Evolutionary conservation across 1,284 basidiomycete species (phyloP).

Genomic region (Farysia itapuensis): DNA sequence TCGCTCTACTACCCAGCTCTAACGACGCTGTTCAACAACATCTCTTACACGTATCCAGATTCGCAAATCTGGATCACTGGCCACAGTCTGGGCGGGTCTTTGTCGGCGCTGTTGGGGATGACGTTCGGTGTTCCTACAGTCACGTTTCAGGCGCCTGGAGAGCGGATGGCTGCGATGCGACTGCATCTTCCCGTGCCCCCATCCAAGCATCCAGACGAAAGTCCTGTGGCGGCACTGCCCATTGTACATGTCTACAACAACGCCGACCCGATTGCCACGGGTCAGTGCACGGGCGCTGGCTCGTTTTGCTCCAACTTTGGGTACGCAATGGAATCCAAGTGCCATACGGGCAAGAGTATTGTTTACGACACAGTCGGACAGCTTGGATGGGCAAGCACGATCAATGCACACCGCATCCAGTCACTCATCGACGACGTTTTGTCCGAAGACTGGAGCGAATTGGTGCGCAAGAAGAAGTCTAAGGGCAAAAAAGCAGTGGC

Average conservation of each 20-base stretch:
- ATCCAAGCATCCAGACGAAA: constrained; percentile 28
- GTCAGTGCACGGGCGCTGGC: constrained; percentile 50
- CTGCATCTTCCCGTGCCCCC: constrained; percentile 79
- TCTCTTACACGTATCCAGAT: constrained; percentile 89
- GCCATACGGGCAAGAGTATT: constrained; percentile 81
- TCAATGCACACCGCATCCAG: constrained; percentile 77
- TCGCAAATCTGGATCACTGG: constrained; percentile 91
- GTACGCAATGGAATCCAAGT: constrained; percentile 62
- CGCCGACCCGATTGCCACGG: constrained; percentile 69
- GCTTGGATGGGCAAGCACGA: constrained; percentile 76
- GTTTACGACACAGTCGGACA: constrained; percentile 84
- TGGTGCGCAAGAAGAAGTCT: constrained; percentile 35
- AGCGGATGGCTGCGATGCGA: constrained; percentile 77
- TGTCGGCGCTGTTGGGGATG: constrained; percentile 80
- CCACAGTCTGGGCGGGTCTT: constrained; percentile 83
- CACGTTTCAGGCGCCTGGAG: constrained; percentile 88
- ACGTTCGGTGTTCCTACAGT: constrained; percentile 92
- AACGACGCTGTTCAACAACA: constrained; percentile 65
- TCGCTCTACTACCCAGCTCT: constrained; percentile 88
- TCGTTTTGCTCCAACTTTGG: constrained; percentile 56
- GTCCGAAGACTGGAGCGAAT: constrained; percentile 73
- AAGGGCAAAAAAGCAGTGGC: constrained; percentile 3
- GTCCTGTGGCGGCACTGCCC: constrained; percentile 42
- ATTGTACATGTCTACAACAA: constrained; percentile 77
- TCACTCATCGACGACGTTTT: constrained; percentile 75